Percentiles rank a stretch among this genome's conserved stretches.
phyloP scores from a whole-genome alignment of 345 rosid genomes.

The Eucalyptus guilfoylei region DNA sequence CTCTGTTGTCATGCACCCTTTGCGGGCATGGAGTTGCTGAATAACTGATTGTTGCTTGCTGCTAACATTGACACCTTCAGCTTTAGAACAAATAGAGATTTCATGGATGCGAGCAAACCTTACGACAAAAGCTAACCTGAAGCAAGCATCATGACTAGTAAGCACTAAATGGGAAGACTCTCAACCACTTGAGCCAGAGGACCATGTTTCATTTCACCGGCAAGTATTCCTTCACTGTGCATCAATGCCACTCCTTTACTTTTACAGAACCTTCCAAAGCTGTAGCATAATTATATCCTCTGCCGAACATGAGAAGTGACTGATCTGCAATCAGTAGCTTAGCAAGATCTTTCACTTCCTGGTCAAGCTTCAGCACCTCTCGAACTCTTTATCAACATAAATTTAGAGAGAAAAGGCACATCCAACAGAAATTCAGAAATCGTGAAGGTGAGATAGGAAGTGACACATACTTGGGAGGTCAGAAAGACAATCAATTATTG shows the following conservation, averaged over 20 bases:
- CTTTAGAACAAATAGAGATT: background rate
- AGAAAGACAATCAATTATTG: slow-evolving; percentile 70
- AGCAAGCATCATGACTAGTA: slow-evolving; percentile 77
- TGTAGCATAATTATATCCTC: slow-evolving; percentile 92
- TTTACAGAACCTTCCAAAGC: slow-evolving; percentile 52
- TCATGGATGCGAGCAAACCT: background rate
- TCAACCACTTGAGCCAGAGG: slow-evolving; percentile 87
- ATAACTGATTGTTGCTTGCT: slow-evolving; percentile 93
- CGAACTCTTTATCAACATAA: background rate
- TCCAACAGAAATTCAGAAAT: background rate
- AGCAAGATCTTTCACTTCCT: slow-evolving; percentile 81
- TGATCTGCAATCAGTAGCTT: slow-evolving; percentile 61
- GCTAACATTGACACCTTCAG: background rate
- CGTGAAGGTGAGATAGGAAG: background rate
- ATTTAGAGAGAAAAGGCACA: background rate
- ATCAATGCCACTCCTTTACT: background rate
- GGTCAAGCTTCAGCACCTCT: slow-evolving; percentile 80
- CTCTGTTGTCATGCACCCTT: slow-evolving; percentile 67
- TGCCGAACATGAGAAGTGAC: slow-evolving; percentile 87
- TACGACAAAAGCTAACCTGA: slow-evolving; percentile 28
- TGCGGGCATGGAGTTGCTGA: slow-evolving; percentile 92
- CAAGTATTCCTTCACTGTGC: slow-evolving; percentile 92
- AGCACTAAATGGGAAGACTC: slow-evolving; percentile 74
- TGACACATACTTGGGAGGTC: slow-evolving; percentile 61
- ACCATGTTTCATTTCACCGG: slow-evolving; percentile 95